A percentile compares a stretch with the other conserved stretches of the same genome.
Evolutionary conservation across 176 grass and related monocot genomes (phyloP).

Genomic region (Leersia perrieri): DNA sequence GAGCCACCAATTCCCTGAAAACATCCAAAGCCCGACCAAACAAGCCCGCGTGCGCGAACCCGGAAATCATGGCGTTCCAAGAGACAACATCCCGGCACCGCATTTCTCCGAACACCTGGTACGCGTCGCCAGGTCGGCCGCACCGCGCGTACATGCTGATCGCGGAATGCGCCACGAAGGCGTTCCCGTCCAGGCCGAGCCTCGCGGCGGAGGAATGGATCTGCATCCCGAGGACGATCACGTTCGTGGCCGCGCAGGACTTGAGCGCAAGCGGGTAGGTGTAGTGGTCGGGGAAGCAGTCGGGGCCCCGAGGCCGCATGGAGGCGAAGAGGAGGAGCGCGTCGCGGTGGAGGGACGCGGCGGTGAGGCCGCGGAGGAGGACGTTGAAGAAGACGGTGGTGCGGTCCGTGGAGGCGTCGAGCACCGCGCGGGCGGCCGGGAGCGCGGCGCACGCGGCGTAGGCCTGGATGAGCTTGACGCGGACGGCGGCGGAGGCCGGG

Average conservation of each 20-base stretch:
- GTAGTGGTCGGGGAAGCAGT: conserved; percentile 58
- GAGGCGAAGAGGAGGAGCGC: conserved; percentile 53
- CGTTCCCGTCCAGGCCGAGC: conserved; percentile 49
- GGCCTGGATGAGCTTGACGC: conserved; percentile 71
- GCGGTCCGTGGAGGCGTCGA: conserved; percentile 25
- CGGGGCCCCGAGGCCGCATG: conserved; percentile 33
- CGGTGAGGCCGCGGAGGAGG: conserved; percentile 60
- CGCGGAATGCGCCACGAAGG: conserved; percentile 54
- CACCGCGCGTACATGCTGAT: conserved; percentile 67
- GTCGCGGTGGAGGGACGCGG: conserved; percentile 45
- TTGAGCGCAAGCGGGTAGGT: conserved; percentile 80
- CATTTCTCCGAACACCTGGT: conserved; percentile 63
- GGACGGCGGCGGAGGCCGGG: conserved; percentile 29
- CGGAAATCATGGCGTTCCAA: conserved; percentile 81
- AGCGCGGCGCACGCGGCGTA: conserved; percentile 64
- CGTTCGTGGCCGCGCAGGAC: conserved; percentile 42
- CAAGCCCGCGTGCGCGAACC: conserved; percentile 33
- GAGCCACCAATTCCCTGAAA: conserved; percentile 45
- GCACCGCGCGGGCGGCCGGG: conserved; percentile 41
- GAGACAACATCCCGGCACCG: conserved; percentile 57
- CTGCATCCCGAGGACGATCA: conserved; percentile 51
- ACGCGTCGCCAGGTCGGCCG: conserved; percentile 37
- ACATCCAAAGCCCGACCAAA: conserved; percentile 32
- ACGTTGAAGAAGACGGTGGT: conserved; percentile 60
- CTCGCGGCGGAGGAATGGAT: conserved; percentile 41